Percentiles rank a stretch among this genome's conserved stretches.
phyloP scores from a whole-genome alignment of 257 asterid genomes.

The Solanum pinnatisectum region DNA sequence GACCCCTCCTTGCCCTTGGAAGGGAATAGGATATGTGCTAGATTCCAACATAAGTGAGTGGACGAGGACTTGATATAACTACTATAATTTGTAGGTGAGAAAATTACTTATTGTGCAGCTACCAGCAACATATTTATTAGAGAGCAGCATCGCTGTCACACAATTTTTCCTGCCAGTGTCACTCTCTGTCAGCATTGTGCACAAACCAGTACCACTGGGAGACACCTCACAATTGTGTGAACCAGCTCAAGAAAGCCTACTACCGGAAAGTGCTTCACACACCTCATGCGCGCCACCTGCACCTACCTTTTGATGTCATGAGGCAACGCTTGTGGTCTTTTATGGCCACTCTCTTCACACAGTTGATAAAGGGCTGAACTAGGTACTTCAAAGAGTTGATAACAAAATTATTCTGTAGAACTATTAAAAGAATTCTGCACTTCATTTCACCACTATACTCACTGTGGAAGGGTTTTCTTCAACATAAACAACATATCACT shows the following conservation, averaged over 20 bases:
- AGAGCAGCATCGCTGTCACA: background rate
- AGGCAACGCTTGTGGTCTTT: background rate
- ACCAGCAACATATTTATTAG: background rate
- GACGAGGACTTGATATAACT: background rate
- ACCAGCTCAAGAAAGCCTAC: background rate
- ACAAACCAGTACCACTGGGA: background rate
- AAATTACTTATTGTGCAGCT: background rate
- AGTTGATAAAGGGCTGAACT: background rate
- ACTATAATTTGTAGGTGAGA: background rate
- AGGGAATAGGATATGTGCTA: background rate
- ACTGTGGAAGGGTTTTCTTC: background rate
- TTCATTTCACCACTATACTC: background rate
- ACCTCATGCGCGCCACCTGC: background rate
- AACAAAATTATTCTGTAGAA: background rate
- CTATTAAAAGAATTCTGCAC: background rate
- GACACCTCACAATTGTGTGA: background rate
- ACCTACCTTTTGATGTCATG: background rate
- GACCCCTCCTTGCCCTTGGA: background rate
- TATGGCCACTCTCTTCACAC: background rate
- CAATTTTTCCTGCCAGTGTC: background rate
- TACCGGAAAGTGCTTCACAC: background rate
- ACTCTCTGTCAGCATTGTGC: background rate
- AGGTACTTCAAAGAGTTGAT: background rate
- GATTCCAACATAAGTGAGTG: background rate
- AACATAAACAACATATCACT: background rate